phyloP scores from a whole-genome alignment of 192 early-diverging fungal genomes.

The Coemansia guatemalensis region DNA sequence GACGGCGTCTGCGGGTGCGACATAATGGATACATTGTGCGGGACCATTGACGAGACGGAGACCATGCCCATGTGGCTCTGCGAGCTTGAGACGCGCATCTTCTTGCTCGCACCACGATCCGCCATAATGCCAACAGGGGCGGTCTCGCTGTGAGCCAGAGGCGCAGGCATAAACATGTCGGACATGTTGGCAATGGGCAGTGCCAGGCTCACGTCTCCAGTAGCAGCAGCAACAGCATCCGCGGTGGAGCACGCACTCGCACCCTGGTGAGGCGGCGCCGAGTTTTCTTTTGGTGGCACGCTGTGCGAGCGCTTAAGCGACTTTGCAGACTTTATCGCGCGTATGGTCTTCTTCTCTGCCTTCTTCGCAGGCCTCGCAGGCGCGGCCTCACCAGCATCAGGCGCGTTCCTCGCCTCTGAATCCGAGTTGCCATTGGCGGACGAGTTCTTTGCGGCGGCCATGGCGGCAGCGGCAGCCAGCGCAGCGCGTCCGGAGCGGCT shows the following conservation, averaged over 20 bases:
- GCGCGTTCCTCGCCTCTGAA: slow-evolving; percentile 7
- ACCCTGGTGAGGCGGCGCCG: slow-evolving; percentile 16
- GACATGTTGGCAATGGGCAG: slow-evolving; percentile 6
- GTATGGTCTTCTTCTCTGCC: slow-evolving; percentile 42
- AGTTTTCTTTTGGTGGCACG: slow-evolving; percentile 50
- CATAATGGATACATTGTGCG: slow-evolving; percentile 15
- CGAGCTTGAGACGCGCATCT: slow-evolving; percentile 53
- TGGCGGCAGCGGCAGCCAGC: slow-evolving; percentile 50
- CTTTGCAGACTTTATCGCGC: slow-evolving; percentile 42
- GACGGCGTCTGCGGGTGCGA: slow-evolving; percentile 38
- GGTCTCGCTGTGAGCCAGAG: slow-evolving; percentile 37
- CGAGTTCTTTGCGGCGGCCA: slow-evolving; percentile 32
- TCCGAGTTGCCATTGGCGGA: slow-evolving; percentile 18
- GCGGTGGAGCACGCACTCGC: slow-evolving; percentile 5
- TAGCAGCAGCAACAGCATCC: slow-evolving; percentile 8
- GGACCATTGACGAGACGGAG: slow-evolving; percentile 12
- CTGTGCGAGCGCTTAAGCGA: slow-evolving; percentile 56
- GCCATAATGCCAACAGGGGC: slow-evolving; percentile 20
- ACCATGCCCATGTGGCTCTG: slow-evolving; percentile 34
- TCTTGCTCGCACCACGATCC: slow-evolving; percentile 35
- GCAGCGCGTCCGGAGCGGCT: slow-evolving; percentile 53
- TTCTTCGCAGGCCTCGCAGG: slow-evolving; percentile 16
- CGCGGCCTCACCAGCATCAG: not conserved
- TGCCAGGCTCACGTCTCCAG: slow-evolving; percentile 7
- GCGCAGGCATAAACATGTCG: slow-evolving; percentile 10